Evolutionary conservation across 371 early-diverging fungal genomes (phyloP).

Genomic region (Funneliformis caledonium): DNA sequence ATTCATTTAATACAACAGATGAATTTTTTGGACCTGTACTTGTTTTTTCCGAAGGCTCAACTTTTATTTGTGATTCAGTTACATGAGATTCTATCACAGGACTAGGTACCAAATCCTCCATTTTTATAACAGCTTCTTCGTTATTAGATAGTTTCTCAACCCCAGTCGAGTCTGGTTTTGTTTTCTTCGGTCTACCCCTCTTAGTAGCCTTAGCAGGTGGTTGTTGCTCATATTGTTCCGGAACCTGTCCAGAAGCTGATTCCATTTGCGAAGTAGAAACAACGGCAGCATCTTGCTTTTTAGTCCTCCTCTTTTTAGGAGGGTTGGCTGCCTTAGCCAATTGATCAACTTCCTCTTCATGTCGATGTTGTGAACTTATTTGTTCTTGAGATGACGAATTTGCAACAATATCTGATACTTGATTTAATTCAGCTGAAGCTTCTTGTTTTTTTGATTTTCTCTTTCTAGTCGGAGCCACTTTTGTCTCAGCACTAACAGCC

Average conservation of each 20-base stretch:
- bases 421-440: not conserved
- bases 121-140: not conserved
- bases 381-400: not conserved
- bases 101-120: not conserved
- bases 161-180: not conserved
- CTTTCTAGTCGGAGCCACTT: not conserved
- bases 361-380: not conserved
- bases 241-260: not conserved
- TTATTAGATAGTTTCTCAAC: not conserved
- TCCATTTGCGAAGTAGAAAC: not conserved
- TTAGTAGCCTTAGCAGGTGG: not conserved
- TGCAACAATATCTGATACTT: not conserved
- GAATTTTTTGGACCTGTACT: not conserved
- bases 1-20: not conserved
- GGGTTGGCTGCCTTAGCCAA: not conserved
- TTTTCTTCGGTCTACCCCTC: slow-evolving; percentile 12
- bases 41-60: not conserved
- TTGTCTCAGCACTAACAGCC: not conserved
- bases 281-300: not conserved
- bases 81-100: not conserved
- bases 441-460: not conserved
- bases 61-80: not conserved
- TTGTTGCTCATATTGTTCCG: not conserved
- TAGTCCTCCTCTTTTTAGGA: not conserved
- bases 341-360: not conserved